phyloP scores from a whole-genome alignment of 768 basidiomycete genomes.

The Candolleomyces eurysporus region DNA sequence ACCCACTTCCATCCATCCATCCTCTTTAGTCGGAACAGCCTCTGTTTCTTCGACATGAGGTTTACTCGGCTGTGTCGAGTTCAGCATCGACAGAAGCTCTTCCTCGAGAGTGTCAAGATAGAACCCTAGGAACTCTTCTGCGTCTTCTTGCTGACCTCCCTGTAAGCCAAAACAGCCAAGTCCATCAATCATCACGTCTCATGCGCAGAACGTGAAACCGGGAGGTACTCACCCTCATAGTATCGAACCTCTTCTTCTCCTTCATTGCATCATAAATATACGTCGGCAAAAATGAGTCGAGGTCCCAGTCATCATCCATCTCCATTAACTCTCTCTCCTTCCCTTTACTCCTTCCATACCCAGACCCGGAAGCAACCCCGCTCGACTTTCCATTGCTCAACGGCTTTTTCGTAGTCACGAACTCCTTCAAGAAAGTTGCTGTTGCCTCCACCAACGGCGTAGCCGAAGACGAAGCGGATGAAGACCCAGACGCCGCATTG shows the following conservation, averaged over 20 bases:
- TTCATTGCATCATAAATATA: conserved; percentile 92
- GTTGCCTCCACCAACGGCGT: conserved; percentile 68
- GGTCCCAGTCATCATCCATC: conserved; percentile 42
- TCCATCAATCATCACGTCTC: background rate
- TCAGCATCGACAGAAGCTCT: conserved; percentile 71
- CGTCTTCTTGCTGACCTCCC: conserved; percentile 96
- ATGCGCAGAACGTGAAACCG: background rate
- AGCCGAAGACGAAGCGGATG: conserved; percentile 2
- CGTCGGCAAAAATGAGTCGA: conserved; percentile 79
- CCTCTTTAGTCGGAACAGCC: conserved; percentile 43
- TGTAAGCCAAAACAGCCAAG: conserved; percentile 22
- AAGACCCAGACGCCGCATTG: conserved; percentile 2
- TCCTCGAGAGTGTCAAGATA: conserved; percentile 94
- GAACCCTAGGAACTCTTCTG: conserved; percentile 98
- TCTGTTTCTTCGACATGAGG: conserved; percentile 42
- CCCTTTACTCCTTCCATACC: conserved; percentile 23
- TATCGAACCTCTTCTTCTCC: conserved; percentile 90
- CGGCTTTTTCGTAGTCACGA: conserved; percentile 36
- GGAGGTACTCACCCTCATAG: conserved; percentile 70
- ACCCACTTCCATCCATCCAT: conserved; percentile 93
- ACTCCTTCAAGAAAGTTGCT: conserved; percentile 76
- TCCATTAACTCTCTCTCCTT: conserved; percentile 28
- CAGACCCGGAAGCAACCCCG: conserved; percentile 13
- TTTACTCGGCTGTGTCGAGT: conserved; percentile 30
- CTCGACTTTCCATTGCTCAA: conserved; percentile 20